phyloP scores from a whole-genome alignment of 305 asterid genomes.

The Plantago coronopus region DNA sequence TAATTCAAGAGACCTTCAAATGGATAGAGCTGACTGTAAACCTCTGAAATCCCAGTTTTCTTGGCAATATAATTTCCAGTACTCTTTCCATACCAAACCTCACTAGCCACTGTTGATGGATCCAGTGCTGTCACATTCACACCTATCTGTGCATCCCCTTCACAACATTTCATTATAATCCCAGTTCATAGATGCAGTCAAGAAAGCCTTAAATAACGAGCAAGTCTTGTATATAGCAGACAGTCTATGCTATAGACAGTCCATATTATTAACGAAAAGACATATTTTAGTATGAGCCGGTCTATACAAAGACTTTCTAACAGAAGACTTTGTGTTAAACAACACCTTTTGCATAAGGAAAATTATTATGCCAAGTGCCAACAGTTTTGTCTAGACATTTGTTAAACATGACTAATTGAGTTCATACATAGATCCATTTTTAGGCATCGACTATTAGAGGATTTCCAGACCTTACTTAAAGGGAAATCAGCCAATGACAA shows the following conservation, averaged over 20 bases:
- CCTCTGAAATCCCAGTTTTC: conserved; percentile 47
- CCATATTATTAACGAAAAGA: too few relatives aligned
- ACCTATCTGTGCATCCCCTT: conserved; percentile 81
- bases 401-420: neutral
- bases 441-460: neutral
- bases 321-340: too few relatives aligned
- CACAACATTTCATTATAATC: neutral
- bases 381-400: too few relatives aligned
- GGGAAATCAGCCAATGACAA: too few relatives aligned
- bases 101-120: conserved; percentile 62
- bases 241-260: too few relatives aligned
- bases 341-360: too few relatives aligned
- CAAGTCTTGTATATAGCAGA: too few relatives aligned
- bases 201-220: too few relatives aligned
- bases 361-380: too few relatives aligned
- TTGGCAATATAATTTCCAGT: conserved; percentile 41
- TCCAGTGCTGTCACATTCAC: conserved; percentile 57
- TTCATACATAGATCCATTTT: neutral
- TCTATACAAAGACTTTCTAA: too few relatives aligned
- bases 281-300: too few relatives aligned
- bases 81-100: conserved; percentile 68
- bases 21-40: conserved; percentile 72
- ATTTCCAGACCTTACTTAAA: too few relatives aligned
- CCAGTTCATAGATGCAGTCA: neutral
- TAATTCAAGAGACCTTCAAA: conserved; percentile 76